Evolutionary conservation across 2,329 filamentous ascomycete species (phyloP), one percentile per base, ranked within the genome.

Genomic region (Aspergillus tamarii): DNA sequence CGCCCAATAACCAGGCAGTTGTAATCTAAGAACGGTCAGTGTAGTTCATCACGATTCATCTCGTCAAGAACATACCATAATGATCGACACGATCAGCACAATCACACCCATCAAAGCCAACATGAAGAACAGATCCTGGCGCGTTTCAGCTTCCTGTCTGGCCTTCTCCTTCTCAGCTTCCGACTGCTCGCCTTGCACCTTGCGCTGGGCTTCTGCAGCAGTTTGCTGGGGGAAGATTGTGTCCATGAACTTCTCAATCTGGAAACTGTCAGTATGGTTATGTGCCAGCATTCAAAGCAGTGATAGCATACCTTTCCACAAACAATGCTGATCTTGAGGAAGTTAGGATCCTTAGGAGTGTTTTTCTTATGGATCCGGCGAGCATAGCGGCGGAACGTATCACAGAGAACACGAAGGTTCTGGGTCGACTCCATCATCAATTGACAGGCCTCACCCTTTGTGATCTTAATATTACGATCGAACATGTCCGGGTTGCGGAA

Each of bases 191-290:
- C 84, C 84, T 6, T 78, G 77, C 65, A 85, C 79, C 61, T 74
- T 74, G 28, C 76, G 76, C 63, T 77, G 72, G 61, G 81, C 80
- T 36, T 82, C 79, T 73, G 90, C 89, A 52, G 91, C 86, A 67
- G 91, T 88, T 78, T 97, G 93, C 10, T 88, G 86, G 4, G 95
- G 95, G 87, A 94, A 98, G 70, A 98, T 88, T 6, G 89, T 89
- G 79, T 98, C 94, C 76, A 98, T 96, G 77, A 96, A 97, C 83
- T 95, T 91, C 78, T 98, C 94, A 68, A 97, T 92, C 91, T 95
- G 72, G 4, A 39, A 57, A 8, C 2, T 12, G 64, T 71, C 60
- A 71, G 55, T 8, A 57, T 10, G 19, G n/a, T 28, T 2, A 21
- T 30, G 26, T n/a, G 48, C n/a, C 14, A 30, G 21, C 4, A 32